Percentiles rank a stretch among this genome's conserved stretches.
Conservation (phyloP, 2,329 filamentous ascomycete species). For the Alternaria sp. region DNA sequence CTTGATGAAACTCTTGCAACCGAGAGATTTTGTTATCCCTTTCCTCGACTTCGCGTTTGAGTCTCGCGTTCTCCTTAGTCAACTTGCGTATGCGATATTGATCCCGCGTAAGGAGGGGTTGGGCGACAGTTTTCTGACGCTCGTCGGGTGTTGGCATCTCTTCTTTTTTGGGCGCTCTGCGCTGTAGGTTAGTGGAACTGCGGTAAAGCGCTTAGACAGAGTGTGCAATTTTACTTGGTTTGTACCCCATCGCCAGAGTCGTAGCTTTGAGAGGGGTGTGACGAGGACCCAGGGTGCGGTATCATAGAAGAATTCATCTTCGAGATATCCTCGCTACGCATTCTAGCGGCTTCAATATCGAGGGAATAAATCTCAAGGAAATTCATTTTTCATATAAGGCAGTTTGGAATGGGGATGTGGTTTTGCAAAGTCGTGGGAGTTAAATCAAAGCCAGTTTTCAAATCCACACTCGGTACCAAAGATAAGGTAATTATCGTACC, state of each 20-base stretch:
- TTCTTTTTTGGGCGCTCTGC: neutral
- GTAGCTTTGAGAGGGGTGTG: too few species aligned
- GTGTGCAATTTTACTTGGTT: too few species aligned
- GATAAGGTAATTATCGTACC: neutral
- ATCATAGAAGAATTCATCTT: too few species aligned
- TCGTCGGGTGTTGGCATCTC: neutral
- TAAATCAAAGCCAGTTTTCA: neutral
- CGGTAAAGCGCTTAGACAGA: neutral
- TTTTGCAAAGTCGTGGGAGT: neutral
- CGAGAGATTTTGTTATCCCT: neutral
- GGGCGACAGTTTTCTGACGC: neutral
- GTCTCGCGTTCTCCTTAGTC: neutral
- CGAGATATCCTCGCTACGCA: too few species aligned
- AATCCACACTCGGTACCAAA: neutral
- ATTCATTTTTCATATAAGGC: too few species aligned
- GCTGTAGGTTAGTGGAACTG: neutral
- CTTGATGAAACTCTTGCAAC: too few species aligned
- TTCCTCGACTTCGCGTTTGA: neutral
- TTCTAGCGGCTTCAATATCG: too few species aligned
- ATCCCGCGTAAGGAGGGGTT: neutral
- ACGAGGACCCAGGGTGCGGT: too few species aligned
- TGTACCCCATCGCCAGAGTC: too few species aligned
- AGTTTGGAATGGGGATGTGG: neutral
- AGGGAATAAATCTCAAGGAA: too few species aligned
- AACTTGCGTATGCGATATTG: neutral